phyloP scores from a whole-genome alignment of 1,284 basidiomycete species.

The Farysia itapuensis region DNA sequence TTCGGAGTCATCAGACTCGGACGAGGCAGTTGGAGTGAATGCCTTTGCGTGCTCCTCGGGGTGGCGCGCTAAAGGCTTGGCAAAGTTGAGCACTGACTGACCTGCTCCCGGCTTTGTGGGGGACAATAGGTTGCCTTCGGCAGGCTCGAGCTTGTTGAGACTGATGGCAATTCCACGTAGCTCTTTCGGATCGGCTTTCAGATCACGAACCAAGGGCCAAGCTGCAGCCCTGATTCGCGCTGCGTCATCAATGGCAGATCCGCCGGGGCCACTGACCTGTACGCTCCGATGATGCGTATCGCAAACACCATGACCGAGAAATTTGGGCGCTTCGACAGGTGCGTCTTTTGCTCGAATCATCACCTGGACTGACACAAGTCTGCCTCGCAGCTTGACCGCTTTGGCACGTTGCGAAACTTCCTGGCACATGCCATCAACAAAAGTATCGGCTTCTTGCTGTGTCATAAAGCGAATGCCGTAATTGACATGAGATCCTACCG shows the following conservation, averaged over 20 bases:
- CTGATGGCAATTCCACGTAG: constrained; percentile 91
- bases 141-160: constrained; percentile 75
- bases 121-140: constrained; percentile 29
- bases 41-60: background rate
- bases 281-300: constrained; percentile 77
- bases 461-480: constrained; percentile 92
- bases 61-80: background rate
- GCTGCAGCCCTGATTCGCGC: constrained; percentile 75
- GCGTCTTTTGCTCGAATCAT: constrained; percentile 84
- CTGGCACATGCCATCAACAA: constrained; percentile 45
- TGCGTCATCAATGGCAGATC: constrained; percentile 71
- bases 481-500: constrained; percentile 35
- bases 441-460: constrained; percentile 72
- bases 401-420: constrained; percentile 39
- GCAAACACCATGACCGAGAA: constrained; percentile 88
- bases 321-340: constrained; percentile 92
- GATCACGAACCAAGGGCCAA: constrained; percentile 72
- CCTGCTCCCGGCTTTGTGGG: constrained; percentile 14
- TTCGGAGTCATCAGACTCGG: background rate
- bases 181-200: constrained; percentile 79
- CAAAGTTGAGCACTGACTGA: constrained; percentile 25
- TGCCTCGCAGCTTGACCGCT: constrained; percentile 75
- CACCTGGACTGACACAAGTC: constrained; percentile 72
- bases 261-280: constrained; percentile 62
- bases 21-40: background rate